Conservation (phyloP, 176 grass and related monocot species). For the Urochloa ruziziensis region DNA sequence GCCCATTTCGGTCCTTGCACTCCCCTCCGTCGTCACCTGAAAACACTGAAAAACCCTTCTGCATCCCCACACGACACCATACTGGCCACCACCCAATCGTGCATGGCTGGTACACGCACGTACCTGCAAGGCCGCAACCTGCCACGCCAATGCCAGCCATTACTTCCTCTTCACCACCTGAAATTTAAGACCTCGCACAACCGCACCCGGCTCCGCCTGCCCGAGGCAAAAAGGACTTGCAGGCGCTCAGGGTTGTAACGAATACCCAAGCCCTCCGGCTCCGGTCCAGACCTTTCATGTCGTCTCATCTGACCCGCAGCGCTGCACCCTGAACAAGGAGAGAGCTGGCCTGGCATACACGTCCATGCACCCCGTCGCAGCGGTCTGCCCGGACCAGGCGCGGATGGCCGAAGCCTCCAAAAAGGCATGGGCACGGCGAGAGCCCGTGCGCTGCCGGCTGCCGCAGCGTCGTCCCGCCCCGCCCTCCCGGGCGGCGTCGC, state of each 20-base stretch:
- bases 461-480: not conserved
- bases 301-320: not conserved
- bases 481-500: not conserved
- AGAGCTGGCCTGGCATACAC: not conserved
- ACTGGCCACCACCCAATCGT: not conserved
- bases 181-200: not conserved
- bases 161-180: conserved; percentile 1
- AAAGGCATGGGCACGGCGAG: not conserved
- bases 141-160: too few species aligned
- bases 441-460: not conserved
- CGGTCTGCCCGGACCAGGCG: not conserved
- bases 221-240: not conserved
- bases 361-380: not conserved
- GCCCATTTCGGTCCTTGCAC: not conserved
- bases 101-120: not conserved
- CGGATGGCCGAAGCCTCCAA: not conserved
- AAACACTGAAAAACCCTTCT: too few species aligned
- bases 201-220: not conserved
- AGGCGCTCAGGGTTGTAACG: not conserved
- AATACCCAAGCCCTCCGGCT: conserved; percentile 14
- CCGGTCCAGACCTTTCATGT: too few species aligned
- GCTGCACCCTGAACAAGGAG: not conserved
- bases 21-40: too few species aligned
- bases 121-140: too few species aligned
- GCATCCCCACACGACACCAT: not conserved